Conservation (phyloP, 495 filamentous ascomycete genomes). For the Beverwykella pulmonaria region DNA sequence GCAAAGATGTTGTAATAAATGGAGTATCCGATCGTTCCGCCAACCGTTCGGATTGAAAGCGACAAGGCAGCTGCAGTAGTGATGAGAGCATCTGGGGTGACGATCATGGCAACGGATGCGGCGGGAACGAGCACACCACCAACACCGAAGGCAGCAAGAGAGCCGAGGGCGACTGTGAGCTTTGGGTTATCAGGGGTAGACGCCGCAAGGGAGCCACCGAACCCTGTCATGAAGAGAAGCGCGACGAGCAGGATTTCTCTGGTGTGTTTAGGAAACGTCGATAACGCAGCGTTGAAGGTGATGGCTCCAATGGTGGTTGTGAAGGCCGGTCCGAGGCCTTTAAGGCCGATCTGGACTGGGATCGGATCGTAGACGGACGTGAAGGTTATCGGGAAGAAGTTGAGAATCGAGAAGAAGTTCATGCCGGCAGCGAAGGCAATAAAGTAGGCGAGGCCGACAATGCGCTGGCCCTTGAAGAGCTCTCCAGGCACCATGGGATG, state of each 20-base stretch:
- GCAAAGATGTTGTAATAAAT: slow-evolving; percentile 78
- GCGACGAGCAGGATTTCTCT: slow-evolving; percentile 38
- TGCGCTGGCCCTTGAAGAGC: slow-evolving; percentile 48
- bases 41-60: slow-evolving; percentile 70
- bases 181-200: slow-evolving; percentile 39
- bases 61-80: slow-evolving; percentile 50
- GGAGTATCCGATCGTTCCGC: slow-evolving; percentile 70
- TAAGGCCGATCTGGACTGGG: slow-evolving; percentile 42
- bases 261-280: slow-evolving; percentile 19
- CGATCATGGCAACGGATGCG: slow-evolving; percentile 43
- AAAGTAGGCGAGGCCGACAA: slow-evolving; percentile 36
- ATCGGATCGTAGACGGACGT: slow-evolving; percentile 36
- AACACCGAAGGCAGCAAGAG: slow-evolving; percentile 37
- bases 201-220: slow-evolving; percentile 33
- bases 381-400: slow-evolving; percentile 40
- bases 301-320: slow-evolving; percentile 36
- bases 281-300: slow-evolving; percentile 37
- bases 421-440: slow-evolving; percentile 43
- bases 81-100: slow-evolving; percentile 42
- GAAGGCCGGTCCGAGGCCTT: slow-evolving; percentile 38
- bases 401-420: slow-evolving; percentile 42
- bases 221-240: slow-evolving; percentile 31
- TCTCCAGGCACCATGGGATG: slow-evolving; percentile 76
- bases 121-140: slow-evolving; percentile 44
- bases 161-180: slow-evolving; percentile 35